A percentile compares a stretch with the other conserved stretches of the same genome.
Conservation (phyloP, 306 rosid species). For the Elaeagnus macrophylla region DNA sequence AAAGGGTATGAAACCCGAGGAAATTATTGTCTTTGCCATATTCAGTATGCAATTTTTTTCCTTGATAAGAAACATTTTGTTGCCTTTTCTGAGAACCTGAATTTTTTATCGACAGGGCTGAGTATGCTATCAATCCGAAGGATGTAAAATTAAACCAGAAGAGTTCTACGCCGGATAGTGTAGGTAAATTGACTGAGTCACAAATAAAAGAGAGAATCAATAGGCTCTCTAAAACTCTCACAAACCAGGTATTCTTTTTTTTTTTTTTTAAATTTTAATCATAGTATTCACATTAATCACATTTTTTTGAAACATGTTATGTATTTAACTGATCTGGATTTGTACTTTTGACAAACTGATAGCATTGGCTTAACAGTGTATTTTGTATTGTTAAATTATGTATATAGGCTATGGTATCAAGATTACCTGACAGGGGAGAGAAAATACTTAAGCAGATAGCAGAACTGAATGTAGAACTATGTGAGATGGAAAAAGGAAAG, state of each 20-base stretch:
- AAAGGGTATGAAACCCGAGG: constrained; percentile 48
- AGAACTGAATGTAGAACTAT: constrained; percentile 44
- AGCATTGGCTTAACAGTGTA: too few relatives aligned
- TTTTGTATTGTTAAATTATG: not conserved
- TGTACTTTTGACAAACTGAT: too few relatives aligned
- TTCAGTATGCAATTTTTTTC: too few relatives aligned
- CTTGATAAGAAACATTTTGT: too few relatives aligned
- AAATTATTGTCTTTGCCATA: not conserved
- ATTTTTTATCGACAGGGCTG: constrained; percentile 40
- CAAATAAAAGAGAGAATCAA: constrained; percentile 56
- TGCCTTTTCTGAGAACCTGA: constrained; percentile 10
- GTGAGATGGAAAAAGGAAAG: constrained; percentile 22
- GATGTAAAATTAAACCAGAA: constrained; percentile 42
- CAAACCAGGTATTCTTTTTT: constrained; percentile 44
- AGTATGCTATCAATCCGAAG: constrained; percentile 73
- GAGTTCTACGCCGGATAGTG: constrained; percentile 39
- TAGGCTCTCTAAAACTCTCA: constrained; percentile 49
- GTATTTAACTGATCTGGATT: too few relatives aligned
- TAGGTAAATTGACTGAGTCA: constrained; percentile 39
- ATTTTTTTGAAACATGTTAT: too few relatives aligned
- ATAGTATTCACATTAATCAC: not conserved
- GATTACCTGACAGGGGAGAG: constrained; percentile 70
- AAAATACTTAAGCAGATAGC: constrained; percentile 44
- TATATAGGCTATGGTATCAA: constrained; percentile 52
- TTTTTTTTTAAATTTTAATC: not conserved